phyloP scores from a whole-genome alignment of 2,329 filamentous ascomycete genomes.

The Aspergillus ruber region DNA sequence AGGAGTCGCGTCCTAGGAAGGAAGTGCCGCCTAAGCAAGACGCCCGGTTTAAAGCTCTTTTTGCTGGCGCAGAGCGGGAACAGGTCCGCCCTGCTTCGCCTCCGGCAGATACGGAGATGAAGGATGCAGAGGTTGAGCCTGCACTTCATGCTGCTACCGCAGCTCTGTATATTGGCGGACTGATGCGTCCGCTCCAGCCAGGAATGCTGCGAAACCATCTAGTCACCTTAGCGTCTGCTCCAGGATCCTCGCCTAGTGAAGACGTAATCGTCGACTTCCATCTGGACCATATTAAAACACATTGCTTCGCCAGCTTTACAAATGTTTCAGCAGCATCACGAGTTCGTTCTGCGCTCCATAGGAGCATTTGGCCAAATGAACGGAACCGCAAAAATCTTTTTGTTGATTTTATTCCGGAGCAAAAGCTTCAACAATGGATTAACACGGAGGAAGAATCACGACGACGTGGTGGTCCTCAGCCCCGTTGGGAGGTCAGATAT shows the following conservation, averaged over 20 bases:
- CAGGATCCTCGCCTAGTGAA: slow-evolving; percentile 45
- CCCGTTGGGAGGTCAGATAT: slow-evolving; percentile 70
- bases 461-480: slow-evolving; percentile 34
- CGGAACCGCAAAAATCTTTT: slow-evolving; percentile 74
- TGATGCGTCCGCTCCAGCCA: slow-evolving; percentile 78
- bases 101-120: slow-evolving; percentile 19
- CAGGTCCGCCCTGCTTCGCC: slow-evolving; percentile 20
- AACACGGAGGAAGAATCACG: slow-evolving; percentile 54
- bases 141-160: slow-evolving; percentile 66
- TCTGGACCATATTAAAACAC: slow-evolving; percentile 78
- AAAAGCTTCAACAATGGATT: slow-evolving; percentile 68
- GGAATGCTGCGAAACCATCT: slow-evolving; percentile 63
- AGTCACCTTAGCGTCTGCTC: slow-evolving; percentile 58
- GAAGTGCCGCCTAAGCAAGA: slow-evolving; percentile 30
- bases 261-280: slow-evolving; percentile 63
- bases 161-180: slow-evolving; percentile 80
- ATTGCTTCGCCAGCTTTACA: slow-evolving; percentile 72
- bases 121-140: slow-evolving; percentile 43
- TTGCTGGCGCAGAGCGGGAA: slow-evolving; percentile 25
- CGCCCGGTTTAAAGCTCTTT: slow-evolving; percentile 46
- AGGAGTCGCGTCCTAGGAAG: slow-evolving; percentile 10
- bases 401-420: slow-evolving; percentile 82
- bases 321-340: slow-evolving; percentile 65
- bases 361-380: slow-evolving; percentile 79
- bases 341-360: slow-evolving; percentile 70